phyloP scores from a whole-genome alignment of 1,284 basidiomycete species.

The Trametes versicolor region DNA sequence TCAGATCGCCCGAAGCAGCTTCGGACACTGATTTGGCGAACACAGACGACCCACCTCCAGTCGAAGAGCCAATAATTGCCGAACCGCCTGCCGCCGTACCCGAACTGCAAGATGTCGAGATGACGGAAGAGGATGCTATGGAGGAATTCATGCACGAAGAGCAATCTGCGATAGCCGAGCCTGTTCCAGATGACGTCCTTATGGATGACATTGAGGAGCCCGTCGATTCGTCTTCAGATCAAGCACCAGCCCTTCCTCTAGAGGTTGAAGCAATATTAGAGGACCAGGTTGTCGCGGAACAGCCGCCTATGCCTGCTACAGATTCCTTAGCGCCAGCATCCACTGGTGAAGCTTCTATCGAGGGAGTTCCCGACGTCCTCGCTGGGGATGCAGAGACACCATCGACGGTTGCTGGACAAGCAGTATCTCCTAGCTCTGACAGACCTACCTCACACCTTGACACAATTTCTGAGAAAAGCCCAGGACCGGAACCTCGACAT shows the following conservation, averaged over 20 bases:
- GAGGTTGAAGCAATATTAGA: background rate
- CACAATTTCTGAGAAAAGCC: too few relatives aligned
- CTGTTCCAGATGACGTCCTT: background rate
- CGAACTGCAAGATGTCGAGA: background rate
- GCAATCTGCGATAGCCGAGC: background rate
- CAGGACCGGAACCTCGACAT: too few relatives aligned
- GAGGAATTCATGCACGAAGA: background rate
- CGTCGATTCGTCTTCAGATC: background rate
- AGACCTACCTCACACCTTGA: too few relatives aligned
- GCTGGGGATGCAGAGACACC: too few relatives aligned
- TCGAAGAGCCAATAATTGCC: background rate
- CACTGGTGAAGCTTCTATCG: background rate
- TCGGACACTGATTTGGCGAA: background rate
- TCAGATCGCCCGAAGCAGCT: background rate
- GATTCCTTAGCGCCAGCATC: background rate
- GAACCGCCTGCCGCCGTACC: background rate
- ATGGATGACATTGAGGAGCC: background rate
- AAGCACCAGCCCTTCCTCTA: background rate
- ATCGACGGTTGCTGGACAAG: too few relatives aligned
- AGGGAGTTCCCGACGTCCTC: background rate
- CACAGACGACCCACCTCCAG: background rate
- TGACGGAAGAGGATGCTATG: background rate
- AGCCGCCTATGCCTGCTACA: background rate
- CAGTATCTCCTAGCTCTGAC: too few relatives aligned
- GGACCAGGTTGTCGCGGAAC: background rate